phyloP scores from a whole-genome alignment of 139 green algal species.

The Chlamydomonas sphaeroides region DNA sequence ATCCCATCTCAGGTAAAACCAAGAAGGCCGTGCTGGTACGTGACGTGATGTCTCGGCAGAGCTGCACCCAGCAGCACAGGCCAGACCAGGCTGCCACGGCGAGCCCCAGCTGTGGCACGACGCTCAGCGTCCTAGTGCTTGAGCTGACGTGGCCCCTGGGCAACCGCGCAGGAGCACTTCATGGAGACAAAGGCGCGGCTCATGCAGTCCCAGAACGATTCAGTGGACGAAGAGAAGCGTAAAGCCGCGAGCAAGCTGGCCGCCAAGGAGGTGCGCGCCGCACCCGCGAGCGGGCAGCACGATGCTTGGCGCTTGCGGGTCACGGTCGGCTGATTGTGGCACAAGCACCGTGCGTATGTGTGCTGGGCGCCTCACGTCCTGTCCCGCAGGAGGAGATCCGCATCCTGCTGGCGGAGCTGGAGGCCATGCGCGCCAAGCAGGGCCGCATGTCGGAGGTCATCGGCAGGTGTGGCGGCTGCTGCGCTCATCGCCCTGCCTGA shows the following conservation, averaged over 20 bases:
- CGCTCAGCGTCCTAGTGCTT: too few species aligned
- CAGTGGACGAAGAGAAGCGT: constrained; percentile 46
- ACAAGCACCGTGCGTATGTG: too few species aligned
- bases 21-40: constrained; percentile 39
- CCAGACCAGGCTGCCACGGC: too few species aligned
- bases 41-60: too few species aligned
- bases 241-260: background rate
- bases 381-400: constrained; percentile 51
- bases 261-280: constrained; percentile 41
- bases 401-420: constrained; percentile 45
- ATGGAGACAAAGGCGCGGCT: constrained; percentile 49
- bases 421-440: background rate
- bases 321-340: too few species aligned
- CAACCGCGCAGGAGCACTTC: constrained; percentile 52
- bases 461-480: background rate
- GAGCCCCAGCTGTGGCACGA: too few species aligned
- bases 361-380: too few species aligned
- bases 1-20: too few species aligned
- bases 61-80: too few species aligned
- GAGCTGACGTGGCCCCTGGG: too few species aligned
- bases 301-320: too few species aligned
- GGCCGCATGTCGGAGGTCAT: constrained; percentile 22
- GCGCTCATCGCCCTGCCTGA: background rate
- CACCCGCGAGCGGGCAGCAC: too few species aligned
- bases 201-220: constrained; percentile 23